These are phyloP conservation scores for Gomphus sp. DNA, from an alignment of 1,284 basidiomycete species.

Conservation along the genomic window DNA sequence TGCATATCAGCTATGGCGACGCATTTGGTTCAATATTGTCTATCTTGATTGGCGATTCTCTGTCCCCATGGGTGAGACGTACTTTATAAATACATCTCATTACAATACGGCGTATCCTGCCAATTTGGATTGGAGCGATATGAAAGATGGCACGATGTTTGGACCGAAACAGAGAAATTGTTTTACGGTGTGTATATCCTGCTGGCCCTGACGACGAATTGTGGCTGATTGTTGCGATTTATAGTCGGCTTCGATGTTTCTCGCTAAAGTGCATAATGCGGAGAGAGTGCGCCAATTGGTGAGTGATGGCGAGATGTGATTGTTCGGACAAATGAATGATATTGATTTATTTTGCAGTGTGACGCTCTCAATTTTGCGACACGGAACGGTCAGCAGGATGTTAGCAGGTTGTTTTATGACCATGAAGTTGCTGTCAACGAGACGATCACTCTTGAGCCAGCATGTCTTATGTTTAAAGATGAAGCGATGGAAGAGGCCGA, in stretches of 20 bases:
- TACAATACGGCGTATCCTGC: conserved; percentile 10
- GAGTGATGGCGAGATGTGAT: not conserved
- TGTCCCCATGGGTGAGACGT: conserved; percentile 9
- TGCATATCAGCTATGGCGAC: conserved; percentile 2
- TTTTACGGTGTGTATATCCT: conserved; percentile 6
- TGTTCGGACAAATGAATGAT: not conserved
- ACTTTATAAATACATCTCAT: conserved; percentile 10
- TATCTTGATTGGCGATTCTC: conserved; percentile 15
- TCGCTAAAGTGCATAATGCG: conserved; percentile 10
- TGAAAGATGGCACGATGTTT: conserved; percentile 11
- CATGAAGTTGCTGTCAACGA: conserved; percentile 7
- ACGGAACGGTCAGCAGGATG: conserved; percentile 5
- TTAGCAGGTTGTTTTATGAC: conserved; percentile 7
- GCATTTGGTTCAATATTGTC: conserved; percentile 14
- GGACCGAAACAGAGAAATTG: conserved; percentile 1
- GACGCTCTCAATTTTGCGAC: conserved; percentile 6
- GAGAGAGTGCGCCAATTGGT: conserved; percentile 12
- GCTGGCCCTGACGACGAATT: not conserved
- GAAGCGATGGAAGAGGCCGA: conserved; percentile 1
- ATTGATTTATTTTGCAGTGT: not conserved
- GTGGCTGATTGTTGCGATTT: not conserved
- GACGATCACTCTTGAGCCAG: not conserved
- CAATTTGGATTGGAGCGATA: conserved; percentile 13
- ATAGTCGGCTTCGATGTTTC: not conserved
- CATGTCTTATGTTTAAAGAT: conserved; percentile 3